Evolutionary conservation across 31 red algal species (phyloP).

Genomic region (Endocladia muricata): DNA sequence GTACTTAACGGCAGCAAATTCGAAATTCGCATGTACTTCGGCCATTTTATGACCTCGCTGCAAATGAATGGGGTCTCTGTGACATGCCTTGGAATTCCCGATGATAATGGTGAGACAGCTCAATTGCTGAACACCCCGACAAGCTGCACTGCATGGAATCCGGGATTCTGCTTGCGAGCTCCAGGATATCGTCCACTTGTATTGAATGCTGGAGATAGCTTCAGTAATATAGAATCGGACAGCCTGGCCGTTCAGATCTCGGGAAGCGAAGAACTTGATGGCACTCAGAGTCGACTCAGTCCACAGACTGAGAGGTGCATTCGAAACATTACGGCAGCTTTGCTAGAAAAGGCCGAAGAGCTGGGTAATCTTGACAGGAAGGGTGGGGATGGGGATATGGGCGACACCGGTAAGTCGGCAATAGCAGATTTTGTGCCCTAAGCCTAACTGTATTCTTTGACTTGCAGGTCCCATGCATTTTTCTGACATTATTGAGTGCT

Average conservation of each 20-base stretch:
- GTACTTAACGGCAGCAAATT: constrained; percentile 31
- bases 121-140: constrained; percentile 32
- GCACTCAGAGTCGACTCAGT: background rate
- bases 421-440: no score
- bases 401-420: constrained; percentile 54
- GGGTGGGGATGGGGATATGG: constrained; percentile 71
- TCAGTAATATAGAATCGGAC: no score
- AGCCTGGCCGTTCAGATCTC: no score
- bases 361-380: constrained; percentile 41
- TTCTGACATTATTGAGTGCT: no score
- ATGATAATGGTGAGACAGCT: constrained; percentile 17
- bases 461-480: background rate
- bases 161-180: constrained; percentile 26
- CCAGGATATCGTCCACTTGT: background rate
- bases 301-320: constrained; percentile 14
- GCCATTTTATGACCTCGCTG: constrained; percentile 66
- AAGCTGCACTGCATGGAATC: constrained; percentile 23
- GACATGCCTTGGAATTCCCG: constrained; percentile 29
- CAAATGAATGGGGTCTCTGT: constrained; percentile 70
- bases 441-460: background rate
- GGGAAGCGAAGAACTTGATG: no score
- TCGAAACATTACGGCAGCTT: constrained; percentile 10
- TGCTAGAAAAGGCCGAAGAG: constrained; percentile 14
- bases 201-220: background rate
- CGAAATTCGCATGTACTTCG: constrained; percentile 29